Base-by-base conservation (phyloP, 192 early-diverging fungal genomes). In the Chytriomyces sp. region DNA sequence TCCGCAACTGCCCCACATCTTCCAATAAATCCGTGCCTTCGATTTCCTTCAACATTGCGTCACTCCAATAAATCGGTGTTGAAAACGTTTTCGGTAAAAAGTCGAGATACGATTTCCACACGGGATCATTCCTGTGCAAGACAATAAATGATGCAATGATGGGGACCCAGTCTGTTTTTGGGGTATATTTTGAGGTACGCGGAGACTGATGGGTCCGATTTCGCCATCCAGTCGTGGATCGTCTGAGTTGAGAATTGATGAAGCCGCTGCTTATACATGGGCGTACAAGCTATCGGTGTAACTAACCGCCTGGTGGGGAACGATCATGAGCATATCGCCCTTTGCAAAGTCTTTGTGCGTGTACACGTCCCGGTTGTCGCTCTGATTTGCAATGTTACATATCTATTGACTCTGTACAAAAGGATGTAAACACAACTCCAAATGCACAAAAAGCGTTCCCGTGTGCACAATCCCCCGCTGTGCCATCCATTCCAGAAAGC, bases 151-250 rank as follows among this genome's bases (percentile, higher is more conserved):
- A 53, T 8, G 57, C 71, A 61, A 72, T 72, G 48, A 72, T 72
- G 26, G 71, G 44, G 26, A 72, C 71, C 71, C 71, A 72, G 7
- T 63, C 71, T 13, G 57, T 72, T 8, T 72, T 63, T 1, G 71
- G 71, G 71, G 45, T 61, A 72, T 20, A 26, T 62, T 20, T 20
- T 10, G 43, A 61, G 13, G 44, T 62, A 72, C 7, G 7, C n/a
- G 18, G 71, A 24, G 43, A 72, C 44, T 10, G 45, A 6, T 1
- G 71, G 57, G 45, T 72, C 71, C 28, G 69, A 28, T 35, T 62
- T 60, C 20, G 71, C 71, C 13, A 72, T 13, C 16, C 59, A 20
- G 44, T 72, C 71, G 45, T 63, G 71, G 7, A 72, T 62, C 7
- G 71, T 72, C 69, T 70, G 45, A 35, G 46, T 3, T 5, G 35